Conservation (phyloP, 2,329 filamentous ascomycete genomes). For the Lachnellula cervina region DNA sequence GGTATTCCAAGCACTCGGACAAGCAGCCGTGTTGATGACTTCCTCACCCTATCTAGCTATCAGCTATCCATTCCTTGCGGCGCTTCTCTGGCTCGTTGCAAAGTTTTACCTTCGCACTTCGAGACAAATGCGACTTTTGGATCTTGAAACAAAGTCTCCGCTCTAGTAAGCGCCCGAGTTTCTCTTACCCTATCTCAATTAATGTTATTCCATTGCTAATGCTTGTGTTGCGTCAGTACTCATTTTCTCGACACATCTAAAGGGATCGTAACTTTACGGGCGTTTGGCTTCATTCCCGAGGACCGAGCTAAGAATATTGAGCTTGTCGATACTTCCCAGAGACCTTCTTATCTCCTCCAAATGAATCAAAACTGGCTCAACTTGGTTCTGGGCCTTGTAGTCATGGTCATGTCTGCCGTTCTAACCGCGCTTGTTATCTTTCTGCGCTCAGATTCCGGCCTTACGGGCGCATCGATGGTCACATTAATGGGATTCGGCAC, state of each 20-base stretch:
- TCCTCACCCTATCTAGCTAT: constrained; percentile 36
- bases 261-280: constrained; percentile 5
- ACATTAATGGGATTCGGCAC: constrained; percentile 31
- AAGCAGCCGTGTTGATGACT: constrained; percentile 17
- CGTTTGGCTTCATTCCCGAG: constrained; percentile 4
- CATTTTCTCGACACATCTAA: constrained; percentile 8
- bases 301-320: not conserved
- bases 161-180: constrained; percentile 30
- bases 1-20: constrained; percentile 25
- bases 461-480: constrained; percentile 28
- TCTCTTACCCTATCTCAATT: not conserved
- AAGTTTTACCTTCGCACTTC: constrained; percentile 43
- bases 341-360: constrained; percentile 41
- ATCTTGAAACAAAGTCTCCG: constrained; percentile 39
- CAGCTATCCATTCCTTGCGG: constrained; percentile 36
- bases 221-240: not conserved
- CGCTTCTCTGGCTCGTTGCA: constrained; percentile 28
- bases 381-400: constrained; percentile 40
- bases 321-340: constrained; percentile 45
- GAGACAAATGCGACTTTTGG: constrained; percentile 42
- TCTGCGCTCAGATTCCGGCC: constrained; percentile 1
- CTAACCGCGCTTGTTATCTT: constrained; percentile 4
- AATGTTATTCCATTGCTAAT: not conserved
- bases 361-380: constrained; percentile 42
- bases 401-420: constrained; percentile 30